phyloP scores from a whole-genome alignment of 331 rosid genomes.

The Rosa hybrid region DNA sequence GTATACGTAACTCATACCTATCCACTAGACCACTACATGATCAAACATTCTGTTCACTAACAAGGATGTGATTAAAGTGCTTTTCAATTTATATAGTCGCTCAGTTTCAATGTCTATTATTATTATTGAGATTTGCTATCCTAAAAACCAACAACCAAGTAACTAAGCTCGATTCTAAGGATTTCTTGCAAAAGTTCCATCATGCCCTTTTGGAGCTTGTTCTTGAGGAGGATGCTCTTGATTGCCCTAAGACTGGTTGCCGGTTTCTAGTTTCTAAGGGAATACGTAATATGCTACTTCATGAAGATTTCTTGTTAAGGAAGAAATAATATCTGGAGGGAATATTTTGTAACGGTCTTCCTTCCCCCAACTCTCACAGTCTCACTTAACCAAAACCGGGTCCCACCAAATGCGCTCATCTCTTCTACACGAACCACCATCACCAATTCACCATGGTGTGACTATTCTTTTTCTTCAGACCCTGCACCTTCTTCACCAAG shows the following conservation, averaged over 20 bases:
- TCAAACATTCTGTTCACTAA: no score
- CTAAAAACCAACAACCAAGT: no score
- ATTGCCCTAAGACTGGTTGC: slow-evolving; percentile 74
- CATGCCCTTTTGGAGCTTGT: slow-evolving; percentile 85
- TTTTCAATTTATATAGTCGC: no score
- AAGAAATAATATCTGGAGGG: slow-evolving; percentile 1
- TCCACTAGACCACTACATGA: no score
- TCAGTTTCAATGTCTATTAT: no score
- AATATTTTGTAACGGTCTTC: no score
- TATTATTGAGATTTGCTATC: no score
- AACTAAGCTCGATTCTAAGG: slow-evolving; percentile 66
- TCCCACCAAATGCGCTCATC: not conserved
- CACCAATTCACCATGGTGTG: not conserved
- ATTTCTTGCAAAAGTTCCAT: slow-evolving; percentile 66
- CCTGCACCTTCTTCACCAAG: not conserved
- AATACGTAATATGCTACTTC: slow-evolving; percentile 83
- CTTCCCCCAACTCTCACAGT: no score
- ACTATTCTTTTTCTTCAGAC: not conserved
- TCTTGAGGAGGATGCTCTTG: slow-evolving; percentile 79
- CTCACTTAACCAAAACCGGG: not conserved
- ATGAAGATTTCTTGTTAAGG: slow-evolving; percentile 35
- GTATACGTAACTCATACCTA: no score
- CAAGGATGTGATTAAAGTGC: no score
- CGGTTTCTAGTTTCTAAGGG: slow-evolving; percentile 70
- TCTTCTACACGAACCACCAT: not conserved